Evolutionary conservation across 169 alveolate species (phyloP), one percentile per base, ranked within the genome.

Genomic region (Blepharisma undulans): DNA sequence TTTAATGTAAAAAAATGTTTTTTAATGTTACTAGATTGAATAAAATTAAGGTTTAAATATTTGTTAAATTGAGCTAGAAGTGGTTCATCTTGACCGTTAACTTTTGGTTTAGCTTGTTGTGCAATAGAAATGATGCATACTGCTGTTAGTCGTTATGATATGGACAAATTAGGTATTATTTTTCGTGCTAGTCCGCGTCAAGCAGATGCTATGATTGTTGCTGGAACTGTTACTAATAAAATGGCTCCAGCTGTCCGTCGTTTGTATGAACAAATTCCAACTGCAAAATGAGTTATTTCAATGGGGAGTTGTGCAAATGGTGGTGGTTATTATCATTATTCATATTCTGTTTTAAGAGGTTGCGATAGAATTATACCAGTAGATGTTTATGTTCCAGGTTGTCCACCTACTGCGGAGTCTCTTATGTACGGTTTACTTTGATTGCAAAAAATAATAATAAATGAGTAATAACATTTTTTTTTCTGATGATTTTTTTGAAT

Each of bases 21-120:
- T 76, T n/a, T n/a, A n/a, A 81, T 81, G 74, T 18, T 22, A 27
- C 76, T 81, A 30, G 88, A 81, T 32, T 81, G 88, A 81, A 30
- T 81, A 16, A 81, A 81, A 81, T 14, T 81, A 27, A 81, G 22
- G 32, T 81, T 81, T 81, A 81, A 81, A 32, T 16, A 59, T 10
- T 60, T 84, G 19, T 21, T 84, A 21, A 59, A 33, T 60, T 84
- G 90, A 27, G 90, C 90, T 19, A 16, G 87, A 27, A 34, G 87
- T 12, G 86, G 86, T 84, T 84, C 90, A 10, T 27, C 60, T 14
- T 84, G 90, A 61, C 90, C 90, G 19, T 61, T 84, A 18, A 84
- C 90, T n/a, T 84, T 84, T 84, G 90, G 90, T 84, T 84, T 84
- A 27, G 90, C 90, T 59, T 84, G 90, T 34, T 84, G 90, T 61